Evolutionary conservation across 1,284 basidiomycete genomes (phyloP), one percentile per base, ranked within the genome.

Genomic region (Moesziomyces sp.): DNA sequence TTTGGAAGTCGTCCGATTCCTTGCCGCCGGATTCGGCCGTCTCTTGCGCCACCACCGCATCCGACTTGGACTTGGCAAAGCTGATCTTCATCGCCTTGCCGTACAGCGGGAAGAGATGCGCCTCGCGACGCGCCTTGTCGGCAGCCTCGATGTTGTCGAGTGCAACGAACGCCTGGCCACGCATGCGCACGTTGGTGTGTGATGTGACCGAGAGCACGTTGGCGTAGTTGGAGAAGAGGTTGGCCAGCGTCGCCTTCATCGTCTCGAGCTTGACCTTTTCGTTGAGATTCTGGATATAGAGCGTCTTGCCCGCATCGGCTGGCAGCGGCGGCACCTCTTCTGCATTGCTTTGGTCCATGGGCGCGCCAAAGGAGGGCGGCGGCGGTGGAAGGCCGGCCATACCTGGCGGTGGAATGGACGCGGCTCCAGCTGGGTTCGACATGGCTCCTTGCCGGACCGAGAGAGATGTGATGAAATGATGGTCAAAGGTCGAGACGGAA

Each of bases 201-300:
- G 95, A 94, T 9, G 94, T 91, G 18, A 99, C 92, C 78, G 94
- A 93, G 30, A 96, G 85, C 7, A 99, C 91, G 63, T 92, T 91
- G 19, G 93, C 93, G 82, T 98, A 99, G 35, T 91, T 89, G 85
- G 93, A 93, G 88, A 99, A 98, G 49, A 99, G 88, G 43, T 91
- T 91, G 21, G 89, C 88, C 46, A 99, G 87, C 1, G 94, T 93
- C 63, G 92, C 87, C 86, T 96, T 97, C 80, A 99, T 88, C 30
- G 95, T 94, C 11, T 74, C 66, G 57, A 94, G 87, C 85, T 93
- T 93, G 75, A 99, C 93, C 86, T 93, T 94, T 87, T 99, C 96
- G 85, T 99, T 98, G 81, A 99, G 86, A 85, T 99, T 99, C 85
- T 97, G 93, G 78, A 98, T 91, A 84, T 98, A 99, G 44, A 99